Evolutionary conservation across 305 asterid species (phyloP), one percentile per base, ranked within the genome.

Genomic region (Petunia hybrid): DNA sequence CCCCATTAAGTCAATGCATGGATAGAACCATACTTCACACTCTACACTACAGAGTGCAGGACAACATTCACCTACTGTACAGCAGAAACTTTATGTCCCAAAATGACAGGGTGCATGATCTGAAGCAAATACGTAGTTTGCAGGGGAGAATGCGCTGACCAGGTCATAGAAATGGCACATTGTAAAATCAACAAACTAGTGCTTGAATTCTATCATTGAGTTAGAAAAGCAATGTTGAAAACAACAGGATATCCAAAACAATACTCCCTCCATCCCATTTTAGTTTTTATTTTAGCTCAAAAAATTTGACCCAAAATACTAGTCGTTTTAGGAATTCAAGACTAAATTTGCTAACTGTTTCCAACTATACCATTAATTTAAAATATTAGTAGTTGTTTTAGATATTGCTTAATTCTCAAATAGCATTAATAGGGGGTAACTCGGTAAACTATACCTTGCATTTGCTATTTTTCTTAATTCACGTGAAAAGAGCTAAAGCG

Each of bases 1-100:
- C 63, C 14, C 46, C 63, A 51, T 36, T 51, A 73, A 73, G 36
- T 6, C 63, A 51, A 35, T 73, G 78, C 8, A 73, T 7, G 78
- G 78, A 73, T 42, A 73, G 63, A 51, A 60, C 62, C 78, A 51
- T 51, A 73, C 51, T 48, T 73, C 63, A 51, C 78, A 51, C 63
- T 12, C 36, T 35, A 35, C 45, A 51, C 60, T 55, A 55, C 60
- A 55, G 36, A 51, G 35, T 51, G 63, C 78, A 73, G 63, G 63
- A 74, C 63, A 74, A 74, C 64, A 53, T 14, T 36, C 62, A 43
- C 36, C 79, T 9, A 0, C 56, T 51, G 4, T 36, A 64, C 48
- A 53, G 48, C 63, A 43, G n/a, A 53, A 38, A 14, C 48, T 74
- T 74, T 14, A 74, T 3, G 78, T 36, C 48, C 48, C 36, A 38